Percentiles rank a stretch among this genome's conserved stretches.
These are phyloP conservation scores for Saccharata proteae DNA, from an alignment of 2,329 filamentous ascomycete genomes.

Conservation along the genomic window DNA sequence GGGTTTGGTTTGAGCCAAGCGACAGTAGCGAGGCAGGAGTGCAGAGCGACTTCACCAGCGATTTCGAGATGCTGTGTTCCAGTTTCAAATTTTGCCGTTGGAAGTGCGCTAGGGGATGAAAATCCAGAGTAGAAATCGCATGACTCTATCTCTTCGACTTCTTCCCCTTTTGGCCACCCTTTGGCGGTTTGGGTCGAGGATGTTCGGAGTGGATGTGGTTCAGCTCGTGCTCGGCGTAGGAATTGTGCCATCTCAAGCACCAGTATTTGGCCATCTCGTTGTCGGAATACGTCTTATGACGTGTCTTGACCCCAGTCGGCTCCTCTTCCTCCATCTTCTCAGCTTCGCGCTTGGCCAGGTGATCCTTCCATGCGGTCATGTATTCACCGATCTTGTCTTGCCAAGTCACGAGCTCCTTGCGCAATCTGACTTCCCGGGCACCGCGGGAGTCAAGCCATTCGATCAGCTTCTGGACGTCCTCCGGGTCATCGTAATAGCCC, in stretches of 20 bases:
- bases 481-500: slow-evolving; percentile 79
- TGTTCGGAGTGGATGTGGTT: slow-evolving; percentile 51
- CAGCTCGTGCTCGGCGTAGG: slow-evolving; percentile 43
- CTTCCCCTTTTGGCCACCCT: slow-evolving; percentile 24
- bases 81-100: too few species aligned
- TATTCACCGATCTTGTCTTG: slow-evolving; percentile 63
- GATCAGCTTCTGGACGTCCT: slow-evolving; percentile 65
- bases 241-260: slow-evolving; percentile 56
- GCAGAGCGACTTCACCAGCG: too few species aligned
- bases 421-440: slow-evolving; percentile 71
- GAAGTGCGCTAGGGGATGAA: too few species aligned
- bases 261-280: slow-evolving; percentile 41
- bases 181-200: slow-evolving; percentile 32
- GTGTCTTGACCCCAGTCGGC: slow-evolving; percentile 47
- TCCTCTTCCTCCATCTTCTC: slow-evolving; percentile 37
- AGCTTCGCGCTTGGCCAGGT: slow-evolving; percentile 46
- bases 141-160: too few species aligned
- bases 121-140: too few species aligned
- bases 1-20: too few species aligned
- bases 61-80: too few species aligned
- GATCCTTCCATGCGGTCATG: slow-evolving; percentile 69
- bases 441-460: slow-evolving; percentile 83
- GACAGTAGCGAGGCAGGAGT: too few species aligned
- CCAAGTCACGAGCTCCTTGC: slow-evolving; percentile 72
- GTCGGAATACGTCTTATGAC: slow-evolving; percentile 48